Conservation (phyloP, 2,329 filamentous ascomycete genomes). For the Claviceps sp. region DNA sequence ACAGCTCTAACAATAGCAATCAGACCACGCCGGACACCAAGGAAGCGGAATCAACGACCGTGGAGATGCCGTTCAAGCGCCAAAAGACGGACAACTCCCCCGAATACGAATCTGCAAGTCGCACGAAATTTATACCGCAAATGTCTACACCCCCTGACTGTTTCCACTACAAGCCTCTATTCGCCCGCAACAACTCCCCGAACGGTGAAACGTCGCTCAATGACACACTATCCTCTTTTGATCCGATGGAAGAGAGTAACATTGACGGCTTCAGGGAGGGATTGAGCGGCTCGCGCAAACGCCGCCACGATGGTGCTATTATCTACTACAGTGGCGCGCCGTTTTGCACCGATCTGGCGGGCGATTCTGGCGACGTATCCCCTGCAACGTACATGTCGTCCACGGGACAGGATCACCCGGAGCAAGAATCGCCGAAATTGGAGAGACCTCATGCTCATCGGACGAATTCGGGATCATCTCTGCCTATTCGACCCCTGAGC, state of each 20-base stretch:
- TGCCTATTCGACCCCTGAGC: constrained; percentile 36
- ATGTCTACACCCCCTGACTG: constrained; percentile 27
- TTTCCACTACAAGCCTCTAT: constrained; percentile 53
- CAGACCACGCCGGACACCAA: constrained; percentile 35
- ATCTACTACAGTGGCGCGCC: constrained; percentile 72
- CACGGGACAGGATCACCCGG: constrained; percentile 24
- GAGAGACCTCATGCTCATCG: constrained; percentile 19
- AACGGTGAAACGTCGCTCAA: constrained; percentile 34
- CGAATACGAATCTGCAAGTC: constrained; percentile 23
- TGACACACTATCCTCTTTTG: constrained; percentile 35
- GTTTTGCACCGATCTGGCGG: constrained; percentile 70
- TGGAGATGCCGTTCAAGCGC: constrained; percentile 30
- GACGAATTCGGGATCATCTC: constrained; percentile 37
- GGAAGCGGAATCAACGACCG: constrained; percentile 31
- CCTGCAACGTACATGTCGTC: constrained; percentile 36
- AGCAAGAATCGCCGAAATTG: constrained; percentile 5
- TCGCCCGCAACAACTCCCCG: constrained; percentile 36
- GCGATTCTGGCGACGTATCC: constrained; percentile 41
- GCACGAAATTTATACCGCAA: constrained; percentile 26
- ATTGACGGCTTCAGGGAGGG: constrained; percentile 32
- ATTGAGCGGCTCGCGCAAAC: constrained; percentile 37
- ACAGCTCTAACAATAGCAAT: constrained; percentile 39
- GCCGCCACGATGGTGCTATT: constrained; percentile 56
- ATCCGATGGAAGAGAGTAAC: constrained; percentile 34
- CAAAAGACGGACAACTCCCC: constrained; percentile 26